Percentiles rank a stretch among this genome's conserved stretches.
Evolutionary conservation across 176 grass and related monocot species (phyloP).

Genomic region (Triticum timopheevii): DNA sequence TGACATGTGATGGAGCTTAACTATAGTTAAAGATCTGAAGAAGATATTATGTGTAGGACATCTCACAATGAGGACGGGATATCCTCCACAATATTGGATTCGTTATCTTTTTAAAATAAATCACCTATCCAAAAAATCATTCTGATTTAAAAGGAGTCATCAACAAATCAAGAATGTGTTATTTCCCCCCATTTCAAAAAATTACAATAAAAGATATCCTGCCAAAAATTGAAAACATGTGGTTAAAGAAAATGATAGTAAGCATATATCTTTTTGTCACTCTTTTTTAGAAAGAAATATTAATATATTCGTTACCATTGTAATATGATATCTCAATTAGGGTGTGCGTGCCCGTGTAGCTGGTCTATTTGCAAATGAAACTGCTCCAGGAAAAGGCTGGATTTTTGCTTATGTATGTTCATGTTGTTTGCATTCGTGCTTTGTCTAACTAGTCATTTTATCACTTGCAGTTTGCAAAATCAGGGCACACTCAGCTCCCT

Average conservation of each 20-base stretch:
- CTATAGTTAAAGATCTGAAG: background rate
- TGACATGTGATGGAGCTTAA: background rate
- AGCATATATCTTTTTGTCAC: conserved; percentile 12
- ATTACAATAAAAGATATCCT: background rate
- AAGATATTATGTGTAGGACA: background rate
- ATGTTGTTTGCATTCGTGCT: background rate
- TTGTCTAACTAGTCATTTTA: background rate
- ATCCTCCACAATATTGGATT: background rate
- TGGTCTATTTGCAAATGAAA: conserved; percentile 11
- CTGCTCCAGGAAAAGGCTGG: background rate
- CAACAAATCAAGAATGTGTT: background rate
- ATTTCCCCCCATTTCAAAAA: background rate
- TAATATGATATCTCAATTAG: background rate
- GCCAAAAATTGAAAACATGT: background rate
- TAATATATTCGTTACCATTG: background rate
- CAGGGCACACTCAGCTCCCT: conserved; percentile 76
- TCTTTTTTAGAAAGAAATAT: background rate
- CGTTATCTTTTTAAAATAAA: background rate
- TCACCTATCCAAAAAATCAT: background rate
- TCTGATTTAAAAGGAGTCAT: background rate
- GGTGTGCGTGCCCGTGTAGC: background rate
- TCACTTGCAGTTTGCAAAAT: conserved; percentile 72
- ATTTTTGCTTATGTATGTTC: background rate
- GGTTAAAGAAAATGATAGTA: background rate
- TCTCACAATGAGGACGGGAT: background rate